Evolutionary conservation across 345 rosid genomes (phyloP).

Genomic region (Populus simonii): DNA sequence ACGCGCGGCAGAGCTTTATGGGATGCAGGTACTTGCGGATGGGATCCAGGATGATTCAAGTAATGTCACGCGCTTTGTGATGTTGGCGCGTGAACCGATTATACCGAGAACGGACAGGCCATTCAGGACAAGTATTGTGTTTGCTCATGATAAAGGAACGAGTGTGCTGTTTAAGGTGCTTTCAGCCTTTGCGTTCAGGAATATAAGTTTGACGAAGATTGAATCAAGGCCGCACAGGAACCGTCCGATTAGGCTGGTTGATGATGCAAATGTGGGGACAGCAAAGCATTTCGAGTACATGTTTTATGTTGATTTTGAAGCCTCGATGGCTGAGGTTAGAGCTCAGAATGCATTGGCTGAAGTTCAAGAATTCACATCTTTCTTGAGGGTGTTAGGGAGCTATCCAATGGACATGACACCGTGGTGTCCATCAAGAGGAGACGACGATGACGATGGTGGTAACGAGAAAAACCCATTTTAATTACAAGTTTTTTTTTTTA

Average conservation of each 20-base stretch:
- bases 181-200: constrained; percentile 87
- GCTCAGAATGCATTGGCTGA: constrained; percentile 96
- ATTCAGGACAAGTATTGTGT: constrained; percentile 94
- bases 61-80: constrained; percentile 90
- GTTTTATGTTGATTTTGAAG: constrained; percentile 90
- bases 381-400: constrained; percentile 91
- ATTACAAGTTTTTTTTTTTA: not conserved
- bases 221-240: constrained; percentile 92
- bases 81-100: constrained; percentile 95
- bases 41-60: constrained; percentile 90
- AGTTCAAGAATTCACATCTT: constrained; percentile 98
- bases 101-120: constrained; percentile 94
- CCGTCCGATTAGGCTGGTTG: constrained; percentile 70
- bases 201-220: constrained; percentile 85
- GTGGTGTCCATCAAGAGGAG: constrained; percentile 63
- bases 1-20: constrained; percentile 90
- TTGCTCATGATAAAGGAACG: constrained; percentile 91
- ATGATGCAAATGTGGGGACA: constrained; percentile 73
- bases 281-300: constrained; percentile 89
- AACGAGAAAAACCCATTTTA: not conserved
- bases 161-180: constrained; percentile 89
- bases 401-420: constrained; percentile 99
- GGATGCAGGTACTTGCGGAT: constrained; percentile 64
- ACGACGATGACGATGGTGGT: not conserved
- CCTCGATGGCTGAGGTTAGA: constrained; percentile 89